Evolutionary conservation across 2,329 filamentous ascomycete species (phyloP), one percentile per base, ranked within the genome.

Genomic region (Bipolaris bicolor): DNA sequence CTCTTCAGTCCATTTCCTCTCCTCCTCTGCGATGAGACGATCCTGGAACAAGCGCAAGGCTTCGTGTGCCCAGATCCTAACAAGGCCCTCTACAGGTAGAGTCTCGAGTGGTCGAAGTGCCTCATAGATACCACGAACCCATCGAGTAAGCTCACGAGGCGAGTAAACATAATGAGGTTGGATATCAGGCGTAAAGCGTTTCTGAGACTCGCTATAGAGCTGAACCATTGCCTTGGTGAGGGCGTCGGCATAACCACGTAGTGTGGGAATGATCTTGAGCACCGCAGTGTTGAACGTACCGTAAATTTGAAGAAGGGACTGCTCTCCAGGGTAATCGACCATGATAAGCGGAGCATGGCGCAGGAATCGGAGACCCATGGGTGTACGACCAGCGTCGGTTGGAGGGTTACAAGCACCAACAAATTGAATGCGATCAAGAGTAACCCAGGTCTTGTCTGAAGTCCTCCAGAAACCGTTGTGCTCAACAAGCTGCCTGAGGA

Each of bases 391-490:
- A 66, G 93, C 93, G 79, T 99, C 96, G 0, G 95, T 98, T 0
- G 95, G 95, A 68, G 95, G 96, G 78, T 99, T 99, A 77, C 95
- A 99, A 70, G 95, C 95, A 68, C 95, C 95, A 51, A 99, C 96
- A 66, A 99, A 99, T 74, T 99, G 95, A 70, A 99, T 98, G 43
- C 96, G 90, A 74, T 99, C 96, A 18, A 99, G 86, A 5, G 91
- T 96, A 49, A 99, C 95, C 95, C 95, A 99, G 3, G 90, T 92
- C 81, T 97, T 97, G 79, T 98, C 96, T 0, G 91, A 91, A 0
- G 96, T 97, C 66, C 94, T 87, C 96, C 96, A 99, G 85, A 99
- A 99, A 29, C 95, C 95, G 68, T 98, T 98, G 73, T 99, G 95
- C 77, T 99, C 95, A 47, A 99, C 93, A 61, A 99, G 87, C 76